These are phyloP conservation scores for Marchantia polymorpha DNA, from an alignment of 225 moss, liverwort and hornwort genomes.

Conservation along the genomic window DNA sequence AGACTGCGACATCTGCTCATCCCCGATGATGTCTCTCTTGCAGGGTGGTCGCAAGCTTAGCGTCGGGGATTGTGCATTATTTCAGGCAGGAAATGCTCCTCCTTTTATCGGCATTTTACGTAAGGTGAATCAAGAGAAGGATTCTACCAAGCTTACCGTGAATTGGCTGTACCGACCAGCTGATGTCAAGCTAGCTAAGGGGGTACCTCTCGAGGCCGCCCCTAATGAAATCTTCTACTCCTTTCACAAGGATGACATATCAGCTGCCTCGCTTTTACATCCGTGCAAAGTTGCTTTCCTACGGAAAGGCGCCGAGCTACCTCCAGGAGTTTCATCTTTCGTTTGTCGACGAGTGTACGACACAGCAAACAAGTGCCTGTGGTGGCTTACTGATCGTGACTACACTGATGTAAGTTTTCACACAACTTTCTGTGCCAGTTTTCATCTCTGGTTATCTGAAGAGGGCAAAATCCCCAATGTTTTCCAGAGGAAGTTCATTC, in stretches of 20 bases:
- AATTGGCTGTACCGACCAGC: constrained; percentile 93
- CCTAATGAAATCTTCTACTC: constrained; percentile 98
- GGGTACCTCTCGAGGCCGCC: constrained; percentile 74
- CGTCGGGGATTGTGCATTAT: constrained; percentile 93
- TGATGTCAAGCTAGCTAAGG: constrained; percentile 78
- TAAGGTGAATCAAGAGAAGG: constrained; percentile 64
- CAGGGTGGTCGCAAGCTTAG: constrained; percentile 92
- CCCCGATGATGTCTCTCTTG: constrained; percentile 1
- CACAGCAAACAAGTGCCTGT: constrained; percentile 74
- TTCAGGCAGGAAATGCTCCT: constrained; percentile 70
- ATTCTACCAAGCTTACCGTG: constrained; percentile 62
- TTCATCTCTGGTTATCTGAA: too few relatives aligned
- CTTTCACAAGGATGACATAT: constrained; percentile 96
- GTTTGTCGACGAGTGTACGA: constrained; percentile 95
- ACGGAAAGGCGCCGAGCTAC: constrained; percentile 71
- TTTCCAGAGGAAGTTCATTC: too few relatives aligned
- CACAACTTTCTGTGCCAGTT: too few relatives aligned
- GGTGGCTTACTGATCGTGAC: constrained; percentile 99
- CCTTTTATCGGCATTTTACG: constrained; percentile 89
- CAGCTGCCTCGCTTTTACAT: constrained; percentile 85
- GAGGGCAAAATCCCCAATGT: too few relatives aligned
- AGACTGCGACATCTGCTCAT: not conserved
- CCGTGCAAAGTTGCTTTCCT: constrained; percentile 95
- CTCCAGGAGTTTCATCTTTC: constrained; percentile 66
- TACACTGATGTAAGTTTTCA: constrained; percentile 81